These are phyloP conservation scores for Microbotryomycetes sp. DNA, from an alignment of 1,284 basidiomycete genomes.

Conservation along the genomic window DNA sequence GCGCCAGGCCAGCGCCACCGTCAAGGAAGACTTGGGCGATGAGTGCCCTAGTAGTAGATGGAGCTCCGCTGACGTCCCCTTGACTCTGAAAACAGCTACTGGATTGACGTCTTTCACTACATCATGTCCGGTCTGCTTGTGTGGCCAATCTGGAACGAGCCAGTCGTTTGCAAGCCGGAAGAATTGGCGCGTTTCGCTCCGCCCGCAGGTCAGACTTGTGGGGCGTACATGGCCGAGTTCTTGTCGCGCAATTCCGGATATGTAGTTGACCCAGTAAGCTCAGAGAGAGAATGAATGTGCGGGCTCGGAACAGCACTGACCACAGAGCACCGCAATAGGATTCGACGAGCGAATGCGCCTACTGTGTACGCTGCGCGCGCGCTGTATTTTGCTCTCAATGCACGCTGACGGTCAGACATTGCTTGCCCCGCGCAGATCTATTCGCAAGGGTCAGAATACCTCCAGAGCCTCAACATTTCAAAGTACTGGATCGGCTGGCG, in stretches of 20 bases:
- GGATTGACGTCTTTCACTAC: constrained; percentile 37
- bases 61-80: no score
- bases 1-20: constrained; percentile 36
- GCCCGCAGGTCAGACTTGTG: constrained; percentile 38
- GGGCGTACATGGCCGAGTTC: constrained; percentile 31
- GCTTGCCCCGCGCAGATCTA: constrained; percentile 20
- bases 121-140: constrained; percentile 54
- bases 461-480: constrained; percentile 36
- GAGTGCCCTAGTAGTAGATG: no score
- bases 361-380: constrained; percentile 25
- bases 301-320: no score
- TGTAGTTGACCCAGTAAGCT: constrained; percentile 51
- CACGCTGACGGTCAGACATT: no score
- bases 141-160: constrained; percentile 52
- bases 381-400: background rate
- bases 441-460: constrained; percentile 37
- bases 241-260: constrained; percentile 53
- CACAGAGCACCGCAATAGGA: no score
- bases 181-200: constrained; percentile 40
- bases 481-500: constrained; percentile 36
- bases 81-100: no score
- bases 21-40: no score
- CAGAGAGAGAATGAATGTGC: no score
- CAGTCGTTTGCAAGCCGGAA: constrained; percentile 35
- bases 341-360: constrained; percentile 37